Evolutionary conservation across 2,329 filamentous ascomycete species (phyloP).

Genomic region (Pseudopithomyces maydicus): DNA sequence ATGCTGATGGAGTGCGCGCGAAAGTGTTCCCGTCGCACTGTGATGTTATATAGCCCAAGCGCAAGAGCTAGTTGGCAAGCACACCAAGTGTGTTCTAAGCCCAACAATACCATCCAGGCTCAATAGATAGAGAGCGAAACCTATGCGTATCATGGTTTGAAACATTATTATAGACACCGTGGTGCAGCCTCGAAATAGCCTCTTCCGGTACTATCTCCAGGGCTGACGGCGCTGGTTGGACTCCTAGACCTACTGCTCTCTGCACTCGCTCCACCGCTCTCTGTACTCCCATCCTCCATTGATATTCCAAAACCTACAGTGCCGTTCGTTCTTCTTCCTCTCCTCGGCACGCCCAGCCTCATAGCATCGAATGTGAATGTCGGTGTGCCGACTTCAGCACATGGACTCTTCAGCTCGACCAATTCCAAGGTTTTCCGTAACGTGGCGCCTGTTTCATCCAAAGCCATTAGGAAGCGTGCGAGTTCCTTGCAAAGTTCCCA

Average conservation of each 20-base stretch:
- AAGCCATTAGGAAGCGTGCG: constrained; percentile 89
- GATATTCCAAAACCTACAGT: constrained; percentile 15
- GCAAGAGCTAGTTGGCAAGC: too few relatives aligned
- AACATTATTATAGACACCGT: background rate
- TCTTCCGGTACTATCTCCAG: background rate
- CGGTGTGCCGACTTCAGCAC: constrained; percentile 26
- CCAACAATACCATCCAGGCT: background rate
- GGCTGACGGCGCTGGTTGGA: background rate
- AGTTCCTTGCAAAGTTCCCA: constrained; percentile 97
- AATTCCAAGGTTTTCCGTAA: constrained; percentile 72
- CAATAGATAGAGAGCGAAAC: background rate
- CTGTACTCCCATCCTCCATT: background rate
- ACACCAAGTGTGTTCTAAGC: background rate
- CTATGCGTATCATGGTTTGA: background rate
- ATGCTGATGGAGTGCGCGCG: too few relatives aligned
- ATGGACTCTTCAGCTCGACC: constrained; percentile 42
- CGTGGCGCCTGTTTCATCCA: constrained; percentile 85
- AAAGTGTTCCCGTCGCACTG: too few relatives aligned
- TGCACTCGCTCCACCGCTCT: background rate
- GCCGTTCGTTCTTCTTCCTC: constrained; percentile 21
- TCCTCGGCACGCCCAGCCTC: constrained; percentile 33
- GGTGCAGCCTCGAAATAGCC: constrained; percentile 2
- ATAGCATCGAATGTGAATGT: constrained; percentile 40
- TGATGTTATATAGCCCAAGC: too few relatives aligned
- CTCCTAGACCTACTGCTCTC: background rate